Evolutionary conservation across 2,329 filamentous ascomycete species (phyloP).

Genomic region (Oidium heveae): DNA sequence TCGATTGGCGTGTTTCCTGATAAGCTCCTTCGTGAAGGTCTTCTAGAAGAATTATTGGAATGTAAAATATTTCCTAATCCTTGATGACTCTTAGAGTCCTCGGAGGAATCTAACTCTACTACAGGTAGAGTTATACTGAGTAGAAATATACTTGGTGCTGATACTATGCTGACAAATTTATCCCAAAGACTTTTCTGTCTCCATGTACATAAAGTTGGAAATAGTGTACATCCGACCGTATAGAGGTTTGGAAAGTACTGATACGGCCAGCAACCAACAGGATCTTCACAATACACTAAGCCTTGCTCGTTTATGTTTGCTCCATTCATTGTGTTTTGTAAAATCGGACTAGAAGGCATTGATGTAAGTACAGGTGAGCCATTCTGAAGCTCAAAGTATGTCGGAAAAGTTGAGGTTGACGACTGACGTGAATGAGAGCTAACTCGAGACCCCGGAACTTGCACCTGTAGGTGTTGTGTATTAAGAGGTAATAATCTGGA

Average conservation of each 20-base stretch:
- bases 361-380: slow-evolving; percentile 10
- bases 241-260: slow-evolving; percentile 44
- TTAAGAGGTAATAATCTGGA: slow-evolving; percentile 4
- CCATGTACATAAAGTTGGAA: slow-evolving; percentile 73
- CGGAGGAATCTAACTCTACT: slow-evolving; percentile 43
- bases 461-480: slow-evolving; percentile 7
- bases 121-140: slow-evolving; percentile 80
- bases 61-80: background rate
- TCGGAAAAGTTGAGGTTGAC: slow-evolving; percentile 12
- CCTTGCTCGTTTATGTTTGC: slow-evolving; percentile 8
- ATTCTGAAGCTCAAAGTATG: slow-evolving; percentile 13
- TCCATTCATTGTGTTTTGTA: slow-evolving; percentile 9
- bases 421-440: slow-evolving; percentile 10
- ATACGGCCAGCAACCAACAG: slow-evolving; percentile 61
- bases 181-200: slow-evolving; percentile 62
- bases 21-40: slow-evolving; percentile 4
- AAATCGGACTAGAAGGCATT: slow-evolving; percentile 10
- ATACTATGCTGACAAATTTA: slow-evolving; percentile 54
- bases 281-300: slow-evolving; percentile 11
- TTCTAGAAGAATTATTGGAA: slow-evolving; percentile 1
- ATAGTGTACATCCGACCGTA: slow-evolving; percentile 46
- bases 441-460: slow-evolving; percentile 12
- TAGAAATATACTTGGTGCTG: slow-evolving; percentile 73
- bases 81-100: slow-evolving; percentile 9
- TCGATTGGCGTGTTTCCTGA: slow-evolving; percentile 10